These are phyloP conservation scores for Orbilia oligospora DNA, from an alignment of 2,329 filamentous ascomycete species.

Conservation along the genomic window DNA sequence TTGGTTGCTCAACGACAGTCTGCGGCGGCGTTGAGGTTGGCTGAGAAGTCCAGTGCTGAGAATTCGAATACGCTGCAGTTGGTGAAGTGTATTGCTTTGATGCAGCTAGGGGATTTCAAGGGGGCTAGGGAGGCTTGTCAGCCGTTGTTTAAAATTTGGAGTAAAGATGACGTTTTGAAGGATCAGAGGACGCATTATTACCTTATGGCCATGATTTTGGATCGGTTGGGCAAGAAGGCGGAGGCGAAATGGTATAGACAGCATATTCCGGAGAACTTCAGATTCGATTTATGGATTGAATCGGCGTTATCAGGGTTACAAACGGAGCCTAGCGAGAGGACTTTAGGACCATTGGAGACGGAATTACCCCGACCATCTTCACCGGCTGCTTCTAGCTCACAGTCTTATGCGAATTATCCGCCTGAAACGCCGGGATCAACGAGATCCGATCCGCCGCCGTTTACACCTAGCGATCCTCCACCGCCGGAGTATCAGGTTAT, in stretches of 20 bases:
- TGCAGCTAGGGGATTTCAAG: constrained; percentile 58
- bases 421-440: constrained; percentile 48
- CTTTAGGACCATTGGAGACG: constrained; percentile 31
- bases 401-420: constrained; percentile 37
- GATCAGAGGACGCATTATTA: constrained; percentile 60
- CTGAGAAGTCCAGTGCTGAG: constrained; percentile 49
- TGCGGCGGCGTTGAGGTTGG: constrained; percentile 48
- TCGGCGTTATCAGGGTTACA: constrained; percentile 52
- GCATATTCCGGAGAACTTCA: constrained; percentile 55
- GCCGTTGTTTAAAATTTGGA: constrained; percentile 58
- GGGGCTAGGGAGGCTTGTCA: constrained; percentile 56
- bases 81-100: constrained; percentile 56
- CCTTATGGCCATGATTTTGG: constrained; percentile 59
- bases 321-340: constrained; percentile 44
- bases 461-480: constrained; percentile 56
- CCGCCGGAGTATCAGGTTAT: constrained; percentile 55
- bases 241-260: constrained; percentile 59
- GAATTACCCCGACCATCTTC: constrained; percentile 37
- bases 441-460: constrained; percentile 51
- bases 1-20: constrained; percentile 57
- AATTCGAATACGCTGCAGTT: constrained; percentile 59
- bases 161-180: constrained; percentile 56
- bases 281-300: constrained; percentile 59
- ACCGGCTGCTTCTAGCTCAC: constrained; percentile 5
- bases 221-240: constrained; percentile 56